A percentile compares a stretch with the other conserved stretches of the same genome.
phyloP scores from a whole-genome alignment of 2,329 filamentous ascomycete genomes.

The Cryphonectria naterciae region DNA sequence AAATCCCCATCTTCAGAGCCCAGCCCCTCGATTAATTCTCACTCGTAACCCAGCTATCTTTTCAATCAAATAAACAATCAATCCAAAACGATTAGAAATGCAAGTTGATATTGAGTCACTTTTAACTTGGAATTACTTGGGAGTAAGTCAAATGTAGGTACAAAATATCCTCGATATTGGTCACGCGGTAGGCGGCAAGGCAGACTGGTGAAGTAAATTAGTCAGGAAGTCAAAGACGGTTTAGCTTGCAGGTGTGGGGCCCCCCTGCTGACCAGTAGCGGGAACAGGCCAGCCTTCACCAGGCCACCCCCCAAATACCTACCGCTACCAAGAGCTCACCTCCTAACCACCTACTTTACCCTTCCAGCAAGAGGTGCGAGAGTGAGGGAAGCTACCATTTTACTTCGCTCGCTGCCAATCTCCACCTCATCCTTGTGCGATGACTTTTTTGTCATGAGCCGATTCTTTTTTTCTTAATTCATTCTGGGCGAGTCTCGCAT shows the following conservation, averaged over 20 bases:
- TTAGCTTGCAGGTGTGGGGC: neutral
- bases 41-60: neutral
- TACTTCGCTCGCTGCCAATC: neutral
- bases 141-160: neutral
- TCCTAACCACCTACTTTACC: conserved; percentile 16
- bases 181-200: conserved; percentile 11
- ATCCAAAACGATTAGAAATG: neutral
- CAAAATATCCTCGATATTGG: neutral
- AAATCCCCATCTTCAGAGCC: neutral
- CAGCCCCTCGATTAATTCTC: neutral
- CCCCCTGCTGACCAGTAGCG: conserved; percentile 2
- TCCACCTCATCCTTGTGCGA: conserved; percentile 10
- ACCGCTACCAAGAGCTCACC: conserved; percentile 14
- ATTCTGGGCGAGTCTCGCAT: conserved; percentile 18
- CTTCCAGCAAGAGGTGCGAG: conserved; percentile 11
- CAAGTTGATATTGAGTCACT: neutral
- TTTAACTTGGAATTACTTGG: neutral
- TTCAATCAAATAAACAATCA: neutral
- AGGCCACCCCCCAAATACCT: conserved; percentile 12
- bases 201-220: conserved; percentile 5
- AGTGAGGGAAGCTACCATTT: conserved; percentile 4
- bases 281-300: neutral
- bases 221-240: neutral
- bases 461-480: conserved; percentile 20
- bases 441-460: conserved; percentile 19